Evolutionary conservation across 495 filamentous ascomycete genomes (phyloP).

Genomic region (Penicillium bovifimosum): DNA sequence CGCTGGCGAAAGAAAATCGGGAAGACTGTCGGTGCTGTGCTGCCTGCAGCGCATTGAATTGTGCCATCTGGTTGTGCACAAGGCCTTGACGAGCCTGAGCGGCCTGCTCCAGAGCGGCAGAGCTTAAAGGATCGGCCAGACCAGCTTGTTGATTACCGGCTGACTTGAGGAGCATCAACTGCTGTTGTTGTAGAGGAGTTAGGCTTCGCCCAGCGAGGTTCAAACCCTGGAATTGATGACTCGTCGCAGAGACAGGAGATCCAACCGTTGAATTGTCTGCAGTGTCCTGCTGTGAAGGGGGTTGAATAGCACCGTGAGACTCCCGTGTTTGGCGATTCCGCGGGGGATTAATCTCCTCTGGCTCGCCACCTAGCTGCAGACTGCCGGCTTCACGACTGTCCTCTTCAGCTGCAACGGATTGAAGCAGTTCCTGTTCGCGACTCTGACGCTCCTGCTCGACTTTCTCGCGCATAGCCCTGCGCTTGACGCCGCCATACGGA

Average conservation of each 20-base stretch:
- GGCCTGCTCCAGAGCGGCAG: constrained; percentile 35
- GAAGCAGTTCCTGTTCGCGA: constrained; percentile 54
- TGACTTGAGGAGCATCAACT: constrained; percentile 62
- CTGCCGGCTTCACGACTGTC: constrained; percentile 72
- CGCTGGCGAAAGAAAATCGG: constrained; percentile 82
- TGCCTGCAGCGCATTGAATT: constrained; percentile 52
- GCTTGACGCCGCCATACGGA: constrained; percentile 66
- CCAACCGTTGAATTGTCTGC: constrained; percentile 41
- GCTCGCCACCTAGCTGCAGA: constrained; percentile 83
- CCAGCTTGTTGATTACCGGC: constrained; percentile 48
- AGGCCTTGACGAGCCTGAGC: constrained; percentile 43
- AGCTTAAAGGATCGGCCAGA: constrained; percentile 48
- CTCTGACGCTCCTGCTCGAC: constrained; percentile 57
- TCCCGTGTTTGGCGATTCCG: constrained; percentile 48
- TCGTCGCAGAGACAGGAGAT: constrained; percentile 43
- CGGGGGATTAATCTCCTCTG: constrained; percentile 58
- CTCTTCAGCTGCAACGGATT: constrained; percentile 47
- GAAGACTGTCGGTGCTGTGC: constrained; percentile 80
- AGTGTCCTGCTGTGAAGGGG: constrained; percentile 64
- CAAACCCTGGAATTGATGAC: constrained; percentile 50
- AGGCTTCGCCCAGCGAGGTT: constrained; percentile 63
- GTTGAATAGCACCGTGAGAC: constrained; percentile 58
- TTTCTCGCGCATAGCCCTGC: constrained; percentile 64
- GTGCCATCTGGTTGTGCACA: constrained; percentile 54
- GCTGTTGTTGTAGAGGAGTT: constrained; percentile 76